Percentiles rank a stretch among this genome's conserved stretches.
These are phyloP conservation scores for Rhodotorula paludigena DNA, from an alignment of 768 basidiomycete genomes.

Conservation along the genomic window DNA sequence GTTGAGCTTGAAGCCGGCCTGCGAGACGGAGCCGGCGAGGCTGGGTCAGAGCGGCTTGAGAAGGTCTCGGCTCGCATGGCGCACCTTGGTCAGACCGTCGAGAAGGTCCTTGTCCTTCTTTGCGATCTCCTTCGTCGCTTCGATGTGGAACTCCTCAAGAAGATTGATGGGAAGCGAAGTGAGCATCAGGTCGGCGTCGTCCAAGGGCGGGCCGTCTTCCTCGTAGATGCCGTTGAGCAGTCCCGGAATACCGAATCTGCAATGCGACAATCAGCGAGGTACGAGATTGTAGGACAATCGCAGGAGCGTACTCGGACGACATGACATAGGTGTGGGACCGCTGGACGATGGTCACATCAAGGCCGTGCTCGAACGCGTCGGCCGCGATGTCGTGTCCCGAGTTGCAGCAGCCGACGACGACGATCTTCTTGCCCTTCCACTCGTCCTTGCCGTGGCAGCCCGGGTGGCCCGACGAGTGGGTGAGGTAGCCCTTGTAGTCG, in stretches of 20 bases:
- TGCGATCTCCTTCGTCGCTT: conserved; percentile 49
- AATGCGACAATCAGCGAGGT: not conserved
- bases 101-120: conserved; percentile 53
- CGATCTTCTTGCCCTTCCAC: conserved; percentile 64
- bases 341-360: conserved; percentile 54
- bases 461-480: conserved; percentile 58
- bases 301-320: not conserved
- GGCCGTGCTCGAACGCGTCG: conserved; percentile 46
- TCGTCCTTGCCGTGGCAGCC: conserved; percentile 51
- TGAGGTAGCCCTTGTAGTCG: conserved; percentile 59
- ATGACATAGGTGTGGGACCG: conserved; percentile 55
- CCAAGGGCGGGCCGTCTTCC: conserved; percentile 54
- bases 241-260: conserved; percentile 35
- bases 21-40: not conserved
- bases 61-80: conserved; percentile 53
- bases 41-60: not conserved
- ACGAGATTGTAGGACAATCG: too few species aligned
- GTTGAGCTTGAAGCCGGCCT: conserved; percentile 28
- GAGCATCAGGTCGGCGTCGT: conserved; percentile 55
- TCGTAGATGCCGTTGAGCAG: conserved; percentile 47
- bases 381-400: conserved; percentile 53
- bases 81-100: conserved; percentile 57
- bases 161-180: conserved; percentile 52
- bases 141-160: conserved; percentile 35
- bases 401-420: conserved; percentile 40